phyloP scores from a whole-genome alignment of 176 grass and related monocot species.

The Eleusine indica region DNA sequence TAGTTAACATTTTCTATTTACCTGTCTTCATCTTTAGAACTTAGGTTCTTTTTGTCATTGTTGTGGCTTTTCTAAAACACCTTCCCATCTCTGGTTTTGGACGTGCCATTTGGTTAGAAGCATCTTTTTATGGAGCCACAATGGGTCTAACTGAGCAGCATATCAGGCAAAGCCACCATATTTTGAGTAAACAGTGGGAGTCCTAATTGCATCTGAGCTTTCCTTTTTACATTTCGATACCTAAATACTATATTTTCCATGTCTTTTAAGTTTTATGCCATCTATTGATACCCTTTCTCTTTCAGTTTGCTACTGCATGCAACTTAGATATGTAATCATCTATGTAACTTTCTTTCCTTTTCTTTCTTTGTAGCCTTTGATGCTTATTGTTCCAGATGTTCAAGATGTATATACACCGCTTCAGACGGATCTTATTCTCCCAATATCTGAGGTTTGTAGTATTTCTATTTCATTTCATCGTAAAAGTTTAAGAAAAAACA shows the following conservation, averaged over 20 bases:
- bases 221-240: not conserved
- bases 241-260: not conserved
- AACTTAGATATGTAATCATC: not conserved
- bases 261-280: constrained; percentile 14
- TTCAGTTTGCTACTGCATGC: constrained; percentile 16
- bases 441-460: constrained; percentile 65
- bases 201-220: not conserved
- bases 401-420: constrained; percentile 89
- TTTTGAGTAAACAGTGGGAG: not conserved
- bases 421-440: constrained; percentile 76
- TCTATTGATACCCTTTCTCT: not conserved
- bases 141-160: not conserved
- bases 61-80: not conserved
- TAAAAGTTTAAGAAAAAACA: not conserved
- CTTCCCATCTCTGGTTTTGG: not conserved
- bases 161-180: not conserved
- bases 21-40: not conserved
- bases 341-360: constrained; percentile 20
- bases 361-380: constrained; percentile 59
- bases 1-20: not conserved
- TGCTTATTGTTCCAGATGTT: constrained; percentile 86
- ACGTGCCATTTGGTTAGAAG: not conserved
- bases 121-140: not conserved
- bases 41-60: not conserved
- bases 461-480: not conserved